Conservation (phyloP, 108 stramenopile species). For the Skeletonema tropicum region DNA sequence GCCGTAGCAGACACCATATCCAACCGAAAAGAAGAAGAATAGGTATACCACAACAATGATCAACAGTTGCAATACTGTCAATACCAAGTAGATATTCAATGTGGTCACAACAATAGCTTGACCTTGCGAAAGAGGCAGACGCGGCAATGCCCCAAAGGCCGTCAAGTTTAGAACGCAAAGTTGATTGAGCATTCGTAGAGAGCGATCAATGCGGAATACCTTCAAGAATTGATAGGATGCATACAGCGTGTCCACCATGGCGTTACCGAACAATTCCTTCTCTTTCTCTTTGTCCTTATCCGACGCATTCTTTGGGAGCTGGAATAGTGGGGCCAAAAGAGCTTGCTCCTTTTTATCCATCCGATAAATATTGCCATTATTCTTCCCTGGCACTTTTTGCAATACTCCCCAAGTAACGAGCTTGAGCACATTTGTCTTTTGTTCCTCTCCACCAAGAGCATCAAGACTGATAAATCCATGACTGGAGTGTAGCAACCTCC, state of each 20-base stretch:
- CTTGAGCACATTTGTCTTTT: constrained; percentile 1
- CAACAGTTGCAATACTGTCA: background rate
- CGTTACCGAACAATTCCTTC: background rate
- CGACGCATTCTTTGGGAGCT: background rate
- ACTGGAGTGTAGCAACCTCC: background rate
- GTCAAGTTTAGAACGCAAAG: background rate
- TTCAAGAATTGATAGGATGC: background rate
- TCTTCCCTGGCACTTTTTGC: background rate
- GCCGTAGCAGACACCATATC: background rate
- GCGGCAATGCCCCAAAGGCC: background rate
- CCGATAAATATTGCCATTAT: background rate
- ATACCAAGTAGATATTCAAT: background rate
- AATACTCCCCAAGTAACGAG: background rate
- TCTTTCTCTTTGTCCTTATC: background rate
- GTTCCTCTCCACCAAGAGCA: constrained; percentile 3
- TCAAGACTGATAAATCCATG: constrained; percentile 3
- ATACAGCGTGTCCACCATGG: background rate
- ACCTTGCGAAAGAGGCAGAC: background rate
- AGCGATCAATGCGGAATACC: background rate
- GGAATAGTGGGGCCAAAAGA: background rate
- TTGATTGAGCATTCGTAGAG: constrained; percentile 6
- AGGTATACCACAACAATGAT: background rate
- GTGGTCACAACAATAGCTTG: background rate
- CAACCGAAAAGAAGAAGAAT: constrained; percentile 2
- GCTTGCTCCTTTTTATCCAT: constrained; percentile 4